phyloP scores from a whole-genome alignment of 2,329 filamentous ascomycete species.

The Neopestalotiopsis sp. region DNA sequence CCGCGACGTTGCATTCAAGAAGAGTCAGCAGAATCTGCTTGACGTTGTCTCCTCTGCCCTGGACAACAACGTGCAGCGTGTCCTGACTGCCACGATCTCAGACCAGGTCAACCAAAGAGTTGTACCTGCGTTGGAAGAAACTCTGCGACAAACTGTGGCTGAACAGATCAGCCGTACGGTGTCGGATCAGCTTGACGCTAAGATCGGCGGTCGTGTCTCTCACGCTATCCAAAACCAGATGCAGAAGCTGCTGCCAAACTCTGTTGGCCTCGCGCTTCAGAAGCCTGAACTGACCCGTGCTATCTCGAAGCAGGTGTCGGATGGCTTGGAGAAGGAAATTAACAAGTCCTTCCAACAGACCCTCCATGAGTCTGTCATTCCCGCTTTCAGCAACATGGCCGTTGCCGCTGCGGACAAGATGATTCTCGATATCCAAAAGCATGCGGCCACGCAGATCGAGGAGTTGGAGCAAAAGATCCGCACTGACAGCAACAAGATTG shows the following conservation, averaged over 20 bases:
- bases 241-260: conserved; percentile 70
- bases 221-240: conserved; percentile 75
- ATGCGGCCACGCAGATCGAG: conserved; percentile 57
- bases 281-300: conserved; percentile 75
- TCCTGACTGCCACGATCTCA: conserved; percentile 77
- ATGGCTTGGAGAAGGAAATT: conserved; percentile 69
- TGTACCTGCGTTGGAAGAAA: conserved; percentile 74
- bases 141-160: conserved; percentile 71
- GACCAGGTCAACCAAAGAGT: conserved; percentile 77
- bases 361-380: conserved; percentile 68
- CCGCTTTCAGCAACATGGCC: conserved; percentile 69
- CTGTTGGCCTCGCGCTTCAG: conserved; percentile 71
- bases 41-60: conserved; percentile 66
- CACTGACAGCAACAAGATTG: conserved; percentile 68
- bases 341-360: conserved; percentile 70
- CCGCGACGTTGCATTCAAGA: conserved; percentile 57
- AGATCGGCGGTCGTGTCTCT: conserved; percentile 71
- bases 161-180: conserved; percentile 73
- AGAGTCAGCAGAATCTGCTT: conserved; percentile 59
- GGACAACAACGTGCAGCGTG: conserved; percentile 70
- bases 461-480: conserved; percentile 57
- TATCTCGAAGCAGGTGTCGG: conserved; percentile 74
- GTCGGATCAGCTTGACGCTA: conserved; percentile 72
- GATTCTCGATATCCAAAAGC: conserved; percentile 70
- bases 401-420: conserved; percentile 71